Evolutionary conservation across 345 rosid genomes (phyloP).

Genomic region (Heritiera fomes): DNA sequence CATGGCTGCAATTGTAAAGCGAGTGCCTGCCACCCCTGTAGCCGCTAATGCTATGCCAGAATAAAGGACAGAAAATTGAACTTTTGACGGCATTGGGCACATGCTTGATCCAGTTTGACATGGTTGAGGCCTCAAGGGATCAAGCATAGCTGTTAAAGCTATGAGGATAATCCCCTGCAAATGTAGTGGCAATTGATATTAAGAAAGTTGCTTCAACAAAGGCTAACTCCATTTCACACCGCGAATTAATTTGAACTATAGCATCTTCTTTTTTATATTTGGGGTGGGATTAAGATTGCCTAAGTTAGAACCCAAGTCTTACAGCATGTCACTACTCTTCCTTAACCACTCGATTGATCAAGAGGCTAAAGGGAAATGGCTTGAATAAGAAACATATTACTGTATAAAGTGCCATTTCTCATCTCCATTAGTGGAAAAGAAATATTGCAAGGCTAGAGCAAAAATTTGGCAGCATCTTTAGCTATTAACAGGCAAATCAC

Average conservation of each 20-base stretch:
- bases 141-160: conserved; percentile 34
- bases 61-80: conserved; percentile 44
- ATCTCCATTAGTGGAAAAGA: no score
- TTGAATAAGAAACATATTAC: no score
- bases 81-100: conserved; percentile 37
- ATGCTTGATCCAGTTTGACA: conserved; percentile 32
- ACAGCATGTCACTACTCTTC: no score
- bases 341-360: no score
- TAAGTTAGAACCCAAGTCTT: no score
- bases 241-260: not conserved
- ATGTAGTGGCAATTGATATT: not conserved
- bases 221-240: not conserved
- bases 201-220: not conserved
- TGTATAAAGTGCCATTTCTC: no score
- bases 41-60: conserved; percentile 37
- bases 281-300: no score
- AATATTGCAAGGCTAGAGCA: no score
- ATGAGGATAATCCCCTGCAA: conserved; percentile 47
- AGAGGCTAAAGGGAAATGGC: no score
- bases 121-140: conserved; percentile 38
- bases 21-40: conserved; percentile 37
- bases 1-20: conserved; percentile 38
- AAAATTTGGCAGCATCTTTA: no score
- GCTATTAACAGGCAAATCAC: not conserved
- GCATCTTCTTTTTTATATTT: no score